Evolutionary conservation across 73 alveolate species (phyloP).

Genomic region (Uronychia setigera): DNA sequence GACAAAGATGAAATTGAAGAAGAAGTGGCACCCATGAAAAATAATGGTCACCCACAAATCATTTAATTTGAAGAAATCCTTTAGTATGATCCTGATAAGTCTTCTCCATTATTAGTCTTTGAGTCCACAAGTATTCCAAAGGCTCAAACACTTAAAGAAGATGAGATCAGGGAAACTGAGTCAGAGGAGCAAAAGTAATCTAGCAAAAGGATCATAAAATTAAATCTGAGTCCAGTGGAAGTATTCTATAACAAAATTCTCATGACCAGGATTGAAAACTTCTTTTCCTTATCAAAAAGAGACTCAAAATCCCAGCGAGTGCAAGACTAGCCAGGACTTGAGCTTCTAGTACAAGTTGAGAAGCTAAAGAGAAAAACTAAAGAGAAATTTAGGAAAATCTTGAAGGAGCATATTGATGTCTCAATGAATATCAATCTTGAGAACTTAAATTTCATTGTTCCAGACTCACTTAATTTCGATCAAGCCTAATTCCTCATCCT

Average conservation of each 20-base stretch:
- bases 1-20: constrained; percentile 44
- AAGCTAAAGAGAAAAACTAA: not conserved
- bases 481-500: not conserved
- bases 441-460: not conserved
- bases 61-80: constrained; percentile 18
- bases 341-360: not conserved
- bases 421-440: not conserved
- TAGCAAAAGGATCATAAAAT: not conserved
- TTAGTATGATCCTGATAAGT: not conserved
- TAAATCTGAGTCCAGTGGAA: constrained; percentile 8
- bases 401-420: not conserved
- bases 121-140: not conserved
- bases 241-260: constrained; percentile 38
- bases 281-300: not conserved
- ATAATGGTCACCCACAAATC: constrained; percentile 36
- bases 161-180: not conserved
- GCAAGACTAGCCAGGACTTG: not conserved
- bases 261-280: constrained; percentile 19
- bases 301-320: not conserved
- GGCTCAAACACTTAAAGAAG: not conserved
- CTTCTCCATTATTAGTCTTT: not conserved
- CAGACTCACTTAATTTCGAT: not conserved
- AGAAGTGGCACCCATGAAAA: constrained; percentile 33
- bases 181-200: not conserved
- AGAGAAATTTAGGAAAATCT: not conserved